Evolutionary conservation across 2,329 filamentous ascomycete species (phyloP).

Genomic region (Whalleya microplaca): DNA sequence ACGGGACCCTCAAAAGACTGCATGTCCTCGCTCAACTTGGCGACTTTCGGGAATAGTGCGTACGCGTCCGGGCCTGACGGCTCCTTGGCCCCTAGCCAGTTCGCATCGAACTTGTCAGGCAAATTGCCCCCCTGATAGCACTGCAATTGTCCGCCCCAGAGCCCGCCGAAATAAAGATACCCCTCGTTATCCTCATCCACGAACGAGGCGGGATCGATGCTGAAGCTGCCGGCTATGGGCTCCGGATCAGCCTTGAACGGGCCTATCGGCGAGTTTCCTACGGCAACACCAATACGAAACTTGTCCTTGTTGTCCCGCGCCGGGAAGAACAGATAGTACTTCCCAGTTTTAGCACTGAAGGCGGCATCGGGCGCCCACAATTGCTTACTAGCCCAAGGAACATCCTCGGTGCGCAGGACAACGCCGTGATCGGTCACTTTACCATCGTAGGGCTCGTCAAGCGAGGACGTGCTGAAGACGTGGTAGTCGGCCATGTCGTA

Average conservation of each 20-base stretch:
- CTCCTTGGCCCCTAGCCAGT: conserved; percentile 61
- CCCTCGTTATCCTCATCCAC: conserved; percentile 69
- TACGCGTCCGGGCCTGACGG: conserved; percentile 56
- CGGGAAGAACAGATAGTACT: conserved; percentile 79
- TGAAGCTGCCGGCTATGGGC: conserved; percentile 71
- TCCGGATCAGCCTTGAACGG: conserved; percentile 69
- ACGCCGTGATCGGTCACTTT: conserved; percentile 73
- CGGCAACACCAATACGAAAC: conserved; percentile 77
- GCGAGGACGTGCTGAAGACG: conserved; percentile 67
- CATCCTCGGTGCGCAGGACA: conserved; percentile 64
- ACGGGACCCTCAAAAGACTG: conserved; percentile 58
- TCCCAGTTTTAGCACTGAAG: conserved; percentile 57
- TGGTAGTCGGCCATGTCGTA: conserved; percentile 87
- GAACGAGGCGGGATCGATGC: conserved; percentile 76
- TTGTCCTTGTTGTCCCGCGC: conserved; percentile 70
- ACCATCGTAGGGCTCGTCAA: conserved; percentile 43
- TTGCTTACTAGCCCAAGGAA: conserved; percentile 79
- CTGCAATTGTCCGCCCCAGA: conserved; percentile 82
- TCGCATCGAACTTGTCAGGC: conserved; percentile 53
- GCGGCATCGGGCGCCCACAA: conserved; percentile 82
- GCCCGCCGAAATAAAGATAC: conserved; percentile 76
- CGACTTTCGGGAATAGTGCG: conserved; percentile 70
- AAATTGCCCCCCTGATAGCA: conserved; percentile 65
- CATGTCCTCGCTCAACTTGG: conserved; percentile 68
- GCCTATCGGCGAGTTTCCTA: conserved; percentile 64